Percentiles rank a stretch among this genome's conserved stretches.
phyloP scores from a whole-genome alignment of 306 rosid species.

The Fragaria iinumae region DNA sequence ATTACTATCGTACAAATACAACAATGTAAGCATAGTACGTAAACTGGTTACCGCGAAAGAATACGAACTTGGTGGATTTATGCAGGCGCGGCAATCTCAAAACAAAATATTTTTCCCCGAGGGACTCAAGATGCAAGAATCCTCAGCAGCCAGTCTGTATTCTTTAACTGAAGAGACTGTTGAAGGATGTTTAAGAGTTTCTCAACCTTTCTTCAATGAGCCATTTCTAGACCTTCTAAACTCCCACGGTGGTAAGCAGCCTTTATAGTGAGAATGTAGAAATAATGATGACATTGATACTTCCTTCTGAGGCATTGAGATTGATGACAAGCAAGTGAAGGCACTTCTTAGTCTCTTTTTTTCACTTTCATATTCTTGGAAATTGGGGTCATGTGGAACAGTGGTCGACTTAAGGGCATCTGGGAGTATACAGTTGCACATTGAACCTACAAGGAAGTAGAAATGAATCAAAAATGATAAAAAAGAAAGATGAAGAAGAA shows the following conservation, averaged over 20 bases:
- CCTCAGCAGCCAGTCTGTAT: conserved; percentile 9
- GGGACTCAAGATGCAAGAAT: conserved; percentile 7
- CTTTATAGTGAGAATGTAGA: conserved; percentile 89
- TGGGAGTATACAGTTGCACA: conserved; percentile 87
- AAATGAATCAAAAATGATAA: background rate
- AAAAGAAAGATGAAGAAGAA: background rate
- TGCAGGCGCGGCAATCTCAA: conserved; percentile 27
- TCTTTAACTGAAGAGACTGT: background rate
- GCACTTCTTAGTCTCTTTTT: conserved; percentile 65
- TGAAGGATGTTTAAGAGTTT: conserved; percentile 10
- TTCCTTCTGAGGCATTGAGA: conserved; percentile 71
- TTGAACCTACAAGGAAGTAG: conserved; percentile 56
- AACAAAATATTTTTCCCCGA: conserved; percentile 23
- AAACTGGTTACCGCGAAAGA: conserved; percentile 10
- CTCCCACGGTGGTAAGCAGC: conserved; percentile 90
- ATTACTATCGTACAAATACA: conserved; percentile 34
- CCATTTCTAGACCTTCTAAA: conserved; percentile 57
- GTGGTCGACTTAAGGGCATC: conserved; percentile 68
- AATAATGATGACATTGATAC: conserved; percentile 84
- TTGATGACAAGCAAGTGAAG: conserved; percentile 74
- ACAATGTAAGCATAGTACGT: conserved; percentile 20
- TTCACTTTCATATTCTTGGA: conserved; percentile 53
- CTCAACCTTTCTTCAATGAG: conserved; percentile 58
- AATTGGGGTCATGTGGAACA: conserved; percentile 53
- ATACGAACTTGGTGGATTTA: conserved; percentile 11